These are phyloP conservation scores for Clarireedia homoeocarpa DNA, from an alignment of 2,329 filamentous ascomycete species.

Conservation along the genomic window DNA sequence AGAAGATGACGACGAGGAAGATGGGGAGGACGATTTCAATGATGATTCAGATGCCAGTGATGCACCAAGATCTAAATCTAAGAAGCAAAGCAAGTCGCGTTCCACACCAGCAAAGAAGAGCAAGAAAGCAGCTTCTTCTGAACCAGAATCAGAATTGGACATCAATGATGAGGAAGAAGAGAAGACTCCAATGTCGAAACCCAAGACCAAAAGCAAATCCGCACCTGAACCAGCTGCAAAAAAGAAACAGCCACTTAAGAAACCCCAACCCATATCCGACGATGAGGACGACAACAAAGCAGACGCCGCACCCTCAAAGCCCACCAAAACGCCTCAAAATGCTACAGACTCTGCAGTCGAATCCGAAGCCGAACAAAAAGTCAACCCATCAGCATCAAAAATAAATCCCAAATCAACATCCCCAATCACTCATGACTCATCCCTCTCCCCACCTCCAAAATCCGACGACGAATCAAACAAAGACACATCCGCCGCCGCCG, in stretches of 20 bases:
- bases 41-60: constrained; percentile 10
- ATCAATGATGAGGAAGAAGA: constrained; percentile 14
- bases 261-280: background rate
- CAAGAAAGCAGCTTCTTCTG: background rate
- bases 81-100: constrained; percentile 9
- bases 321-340: background rate
- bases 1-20: constrained; percentile 13
- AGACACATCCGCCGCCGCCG: constrained; percentile 12
- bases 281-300: constrained; percentile 3
- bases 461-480: constrained; percentile 12
- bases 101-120: constrained; percentile 10
- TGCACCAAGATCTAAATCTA: constrained; percentile 14
- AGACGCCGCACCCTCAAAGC: background rate
- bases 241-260: background rate
- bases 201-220: background rate
- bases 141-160: constrained; percentile 6
- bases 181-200: constrained; percentile 9
- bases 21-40: background rate
- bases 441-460: constrained; percentile 1
- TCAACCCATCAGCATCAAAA: background rate
- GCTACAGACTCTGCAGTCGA: background rate
- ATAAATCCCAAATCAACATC: constrained; percentile 9
- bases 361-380: background rate
- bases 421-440: constrained; percentile 10
- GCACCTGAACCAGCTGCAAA: background rate